Conservation (phyloP, 768 basidiomycete genomes). For the Lanmaoa rubissima region DNA sequence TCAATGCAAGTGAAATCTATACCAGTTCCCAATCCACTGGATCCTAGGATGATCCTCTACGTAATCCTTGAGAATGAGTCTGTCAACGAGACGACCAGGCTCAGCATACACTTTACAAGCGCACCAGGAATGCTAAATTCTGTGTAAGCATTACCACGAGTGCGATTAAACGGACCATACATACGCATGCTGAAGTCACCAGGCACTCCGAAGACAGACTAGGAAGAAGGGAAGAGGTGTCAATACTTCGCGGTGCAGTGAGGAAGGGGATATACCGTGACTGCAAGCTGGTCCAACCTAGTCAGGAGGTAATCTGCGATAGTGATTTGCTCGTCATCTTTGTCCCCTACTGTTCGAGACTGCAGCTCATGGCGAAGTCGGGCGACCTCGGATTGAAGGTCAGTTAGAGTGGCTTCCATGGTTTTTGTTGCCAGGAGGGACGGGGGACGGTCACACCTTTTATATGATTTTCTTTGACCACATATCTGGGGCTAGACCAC, state of each 20-base stretch:
- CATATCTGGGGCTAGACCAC: too few species aligned
- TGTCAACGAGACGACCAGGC: background rate
- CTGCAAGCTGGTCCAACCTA: conserved; percentile 61
- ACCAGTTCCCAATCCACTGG: conserved; percentile 89
- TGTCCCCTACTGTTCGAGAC: conserved; percentile 32
- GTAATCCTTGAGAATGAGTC: conserved; percentile 52
- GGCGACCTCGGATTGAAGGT: conserved; percentile 44
- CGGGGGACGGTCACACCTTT: background rate
- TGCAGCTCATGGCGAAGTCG: conserved; percentile 48
- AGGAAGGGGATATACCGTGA: conserved; percentile 43
- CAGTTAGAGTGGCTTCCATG: conserved; percentile 15
- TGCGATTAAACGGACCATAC: conserved; percentile 3
- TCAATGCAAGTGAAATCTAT: conserved; percentile 4
- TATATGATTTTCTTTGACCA: background rate
- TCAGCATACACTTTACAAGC: background rate
- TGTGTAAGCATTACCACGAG: background rate
- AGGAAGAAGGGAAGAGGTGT: background rate
- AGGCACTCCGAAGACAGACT: conserved; percentile 83
- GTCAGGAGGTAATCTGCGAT: conserved; percentile 61
- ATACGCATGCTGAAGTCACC: conserved; percentile 81
- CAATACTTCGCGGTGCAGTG: background rate
- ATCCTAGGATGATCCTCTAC: conserved; percentile 78
- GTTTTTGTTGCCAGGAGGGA: background rate
- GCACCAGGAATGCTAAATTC: conserved; percentile 28
- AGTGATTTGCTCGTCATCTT: conserved; percentile 43